These are phyloP conservation scores for Marchantia paleacea DNA, from an alignment of 225 moss, liverwort and hornwort species.

Conservation along the genomic window DNA sequence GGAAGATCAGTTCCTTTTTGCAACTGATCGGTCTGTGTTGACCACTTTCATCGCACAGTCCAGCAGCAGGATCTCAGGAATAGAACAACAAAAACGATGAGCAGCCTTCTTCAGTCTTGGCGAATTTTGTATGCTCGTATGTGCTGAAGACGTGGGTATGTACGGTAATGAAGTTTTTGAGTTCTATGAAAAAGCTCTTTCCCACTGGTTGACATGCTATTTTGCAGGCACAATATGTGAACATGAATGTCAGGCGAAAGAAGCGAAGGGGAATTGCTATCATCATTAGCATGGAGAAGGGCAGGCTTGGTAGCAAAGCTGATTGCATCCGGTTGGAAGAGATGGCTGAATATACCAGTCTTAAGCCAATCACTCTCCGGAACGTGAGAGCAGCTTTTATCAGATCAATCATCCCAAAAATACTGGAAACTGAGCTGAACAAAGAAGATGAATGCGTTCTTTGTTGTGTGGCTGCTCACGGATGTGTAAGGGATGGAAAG, in stretches of 20 bases:
- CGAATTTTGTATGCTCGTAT: too few relatives aligned
- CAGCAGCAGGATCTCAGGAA: background rate
- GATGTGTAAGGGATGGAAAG: background rate
- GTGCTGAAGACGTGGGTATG: too few relatives aligned
- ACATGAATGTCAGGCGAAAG: too few relatives aligned
- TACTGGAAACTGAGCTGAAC: background rate
- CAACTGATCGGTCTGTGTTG: background rate
- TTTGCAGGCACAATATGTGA: too few relatives aligned
- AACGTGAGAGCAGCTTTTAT: background rate
- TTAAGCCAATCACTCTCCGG: background rate
- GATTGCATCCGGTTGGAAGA: background rate
- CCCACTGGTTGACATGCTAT: background rate
- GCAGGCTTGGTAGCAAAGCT: background rate
- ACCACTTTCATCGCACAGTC: background rate
- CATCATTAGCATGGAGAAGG: slow-evolving; percentile 7
- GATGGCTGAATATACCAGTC: background rate
- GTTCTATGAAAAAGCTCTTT: background rate
- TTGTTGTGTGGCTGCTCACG: slow-evolving; percentile 14
- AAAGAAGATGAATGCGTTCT: slow-evolving; percentile 11
- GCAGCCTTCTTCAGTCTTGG: too few relatives aligned
- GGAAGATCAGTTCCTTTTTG: too few relatives aligned
- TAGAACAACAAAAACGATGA: background rate
- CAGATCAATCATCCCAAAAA: background rate
- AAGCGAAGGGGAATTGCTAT: too few relatives aligned
- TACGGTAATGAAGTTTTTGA: background rate